Percentiles rank a stretch among this genome's conserved stretches.
Conservation (phyloP, 257 asterid species). For the Vinca minor region DNA sequence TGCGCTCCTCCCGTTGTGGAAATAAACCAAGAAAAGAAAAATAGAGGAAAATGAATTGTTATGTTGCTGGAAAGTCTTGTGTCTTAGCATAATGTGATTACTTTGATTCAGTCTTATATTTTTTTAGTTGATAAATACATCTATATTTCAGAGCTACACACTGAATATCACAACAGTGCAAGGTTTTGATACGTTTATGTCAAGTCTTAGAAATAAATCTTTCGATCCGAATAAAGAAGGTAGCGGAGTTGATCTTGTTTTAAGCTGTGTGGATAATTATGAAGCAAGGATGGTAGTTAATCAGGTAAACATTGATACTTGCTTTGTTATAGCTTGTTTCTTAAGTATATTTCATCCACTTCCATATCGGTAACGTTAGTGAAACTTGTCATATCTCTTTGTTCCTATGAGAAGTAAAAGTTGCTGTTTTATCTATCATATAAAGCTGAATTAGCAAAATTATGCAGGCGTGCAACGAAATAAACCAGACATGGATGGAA, state of each 20-base stretch:
- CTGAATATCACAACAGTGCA: constrained; percentile 87
- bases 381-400: constrained; percentile 5
- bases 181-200: constrained; percentile 88
- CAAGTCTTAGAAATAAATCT: constrained; percentile 68
- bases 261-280: constrained; percentile 96
- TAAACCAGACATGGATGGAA: constrained; percentile 95
- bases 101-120: background rate
- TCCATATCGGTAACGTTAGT: background rate
- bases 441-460: constrained; percentile 7
- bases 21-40: background rate
- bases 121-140: constrained; percentile 9
- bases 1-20: background rate
- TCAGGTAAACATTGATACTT: constrained; percentile 51
- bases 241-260: constrained; percentile 78
- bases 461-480: constrained; percentile 92
- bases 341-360: background rate
- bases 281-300: constrained; percentile 99
- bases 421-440: background rate
- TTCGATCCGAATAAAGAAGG: constrained; percentile 66
- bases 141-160: constrained; percentile 73
- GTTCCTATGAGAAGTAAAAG: background rate
- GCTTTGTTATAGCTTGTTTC: background rate
- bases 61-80: background rate
- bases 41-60: background rate
- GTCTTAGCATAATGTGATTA: background rate